phyloP scores from a whole-genome alignment of 371 early-diverging fungal genomes.

The Gilbertella persicaria region DNA sequence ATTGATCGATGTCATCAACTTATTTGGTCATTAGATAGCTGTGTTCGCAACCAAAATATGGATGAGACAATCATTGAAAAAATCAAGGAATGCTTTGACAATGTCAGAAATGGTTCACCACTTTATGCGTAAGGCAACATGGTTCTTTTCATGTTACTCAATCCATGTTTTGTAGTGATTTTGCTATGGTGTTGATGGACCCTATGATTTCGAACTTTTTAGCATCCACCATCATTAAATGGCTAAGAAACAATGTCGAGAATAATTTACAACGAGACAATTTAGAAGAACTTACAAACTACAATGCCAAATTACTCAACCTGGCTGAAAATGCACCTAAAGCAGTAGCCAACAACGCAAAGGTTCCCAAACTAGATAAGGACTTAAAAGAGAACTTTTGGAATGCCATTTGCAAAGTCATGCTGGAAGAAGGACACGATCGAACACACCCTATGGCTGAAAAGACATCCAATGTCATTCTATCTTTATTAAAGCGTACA shows the following conservation, averaged over 20 bases:
- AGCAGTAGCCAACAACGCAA: conserved; percentile 25
- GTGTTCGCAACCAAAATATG: conserved; percentile 64
- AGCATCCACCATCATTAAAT: conserved; percentile 38
- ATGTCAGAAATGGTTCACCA: conserved; percentile 48
- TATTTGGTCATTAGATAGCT: conserved; percentile 71
- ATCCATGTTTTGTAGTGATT: conserved; percentile 44
- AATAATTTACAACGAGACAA: conserved; percentile 22
- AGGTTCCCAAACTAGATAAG: conserved; percentile 45
- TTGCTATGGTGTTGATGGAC: conserved; percentile 64
- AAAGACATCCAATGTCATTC: conserved; percentile 7
- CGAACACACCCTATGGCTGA: conserved; percentile 12
- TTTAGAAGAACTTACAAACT: conserved; percentile 42
- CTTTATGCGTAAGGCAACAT: conserved; percentile 60
- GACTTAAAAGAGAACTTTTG: conserved; percentile 35
- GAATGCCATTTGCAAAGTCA: conserved; percentile 31
- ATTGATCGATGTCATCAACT: conserved; percentile 55
- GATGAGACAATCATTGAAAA: conserved; percentile 65
- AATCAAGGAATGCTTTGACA: conserved; percentile 68
- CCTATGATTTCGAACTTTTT: conserved; percentile 61
- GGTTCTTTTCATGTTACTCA: background rate
- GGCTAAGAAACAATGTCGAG: conserved; percentile 40
- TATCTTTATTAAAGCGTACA: conserved; percentile 29
- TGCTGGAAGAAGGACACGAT: conserved; percentile 35
- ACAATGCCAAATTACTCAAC: conserved; percentile 58
- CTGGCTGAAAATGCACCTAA: conserved; percentile 56